phyloP scores from a whole-genome alignment of 148 eudicot genomes.

The Camellia granthamiana region DNA sequence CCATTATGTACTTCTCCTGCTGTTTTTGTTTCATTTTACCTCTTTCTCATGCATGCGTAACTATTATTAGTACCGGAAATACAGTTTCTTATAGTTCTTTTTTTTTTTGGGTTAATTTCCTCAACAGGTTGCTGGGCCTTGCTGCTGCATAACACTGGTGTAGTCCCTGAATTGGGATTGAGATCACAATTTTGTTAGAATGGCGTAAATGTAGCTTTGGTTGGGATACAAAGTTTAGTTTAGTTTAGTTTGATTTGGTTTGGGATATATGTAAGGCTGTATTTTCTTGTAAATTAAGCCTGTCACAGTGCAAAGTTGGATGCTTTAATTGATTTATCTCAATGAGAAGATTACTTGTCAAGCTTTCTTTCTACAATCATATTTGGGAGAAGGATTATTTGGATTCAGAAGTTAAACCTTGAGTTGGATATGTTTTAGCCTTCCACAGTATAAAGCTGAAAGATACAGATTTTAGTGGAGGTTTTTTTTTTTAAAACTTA shows the following conservation, averaged over 20 bases:
- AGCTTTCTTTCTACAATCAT: not conserved
- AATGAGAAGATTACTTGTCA: not conserved
- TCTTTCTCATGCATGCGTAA: not conserved
- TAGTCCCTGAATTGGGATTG: not conserved
- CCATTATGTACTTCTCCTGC: not conserved
- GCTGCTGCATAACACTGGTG: not conserved
- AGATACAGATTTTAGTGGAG: no score
- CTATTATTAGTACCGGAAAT: not conserved
- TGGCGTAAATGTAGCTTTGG: no score
- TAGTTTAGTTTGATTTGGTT: no score
- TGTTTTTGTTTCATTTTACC: not conserved
- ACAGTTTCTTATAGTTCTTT: not conserved
- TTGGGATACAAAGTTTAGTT: no score
- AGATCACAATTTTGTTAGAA: constrained; percentile 9
- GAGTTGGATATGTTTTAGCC: no score
- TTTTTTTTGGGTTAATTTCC: not conserved
- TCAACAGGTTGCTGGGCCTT: constrained; percentile 10
- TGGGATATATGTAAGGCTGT: not conserved
- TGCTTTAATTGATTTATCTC: not conserved
- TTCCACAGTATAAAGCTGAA: no score
- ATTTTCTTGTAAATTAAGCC: not conserved
- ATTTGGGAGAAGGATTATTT: no score
- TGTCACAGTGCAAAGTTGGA: not conserved
- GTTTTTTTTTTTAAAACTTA: no score
- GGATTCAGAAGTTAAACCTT: no score